Evolutionary conservation across 495 filamentous ascomycete genomes (phyloP), one percentile per base, ranked within the genome.

Genomic region (Penicillium bialowiezense): DNA sequence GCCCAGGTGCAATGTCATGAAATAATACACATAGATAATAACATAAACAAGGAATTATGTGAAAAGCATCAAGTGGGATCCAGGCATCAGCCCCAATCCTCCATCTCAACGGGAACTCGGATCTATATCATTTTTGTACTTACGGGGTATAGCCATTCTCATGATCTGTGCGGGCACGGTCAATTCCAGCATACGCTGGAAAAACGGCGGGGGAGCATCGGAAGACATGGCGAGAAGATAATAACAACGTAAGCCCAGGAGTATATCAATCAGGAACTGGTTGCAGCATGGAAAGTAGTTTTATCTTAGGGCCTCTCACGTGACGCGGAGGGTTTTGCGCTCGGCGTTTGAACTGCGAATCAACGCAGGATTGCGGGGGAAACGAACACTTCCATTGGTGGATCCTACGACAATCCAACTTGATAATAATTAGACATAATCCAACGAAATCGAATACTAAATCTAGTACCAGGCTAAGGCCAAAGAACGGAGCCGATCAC

Each of bases 81-180:
- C 24, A 32, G 13, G 18, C 23, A 21, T 32, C 23, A 44, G 14
- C 21, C 4, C 31, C 13, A 4, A 14, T 26, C 23, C 23, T 8
- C n/a, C n/a, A n/a, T n/a, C 21, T 32, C 2, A 8, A 9, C 7
- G 12, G n/a, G 23, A 39, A 47, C 29, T 31, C 15, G 14, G 1
- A 40, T 48, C 15, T 6, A 40, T 32, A n/a, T 19, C 26, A 14
- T 32, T 40, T 40, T 35, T 39, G 28, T 34, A 62, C 66, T 58
- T 58, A 73, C 70, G 59, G 20, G 60, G 58, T 50, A 71, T 58
- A 12, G 69, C 63, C 58, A 51, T 65, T 3, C 36, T 20, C 52
- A 69, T 48, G 34, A 73, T 47, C 3, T 44, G n/a, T 3, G 55
- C 64, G 5, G 68, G 70, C 15, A 68, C 65, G 12, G 65, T n/a